These are phyloP conservation scores for Picea abies DNA, from an alignment of 83 land plant genomes.

Conservation along the genomic window DNA sequence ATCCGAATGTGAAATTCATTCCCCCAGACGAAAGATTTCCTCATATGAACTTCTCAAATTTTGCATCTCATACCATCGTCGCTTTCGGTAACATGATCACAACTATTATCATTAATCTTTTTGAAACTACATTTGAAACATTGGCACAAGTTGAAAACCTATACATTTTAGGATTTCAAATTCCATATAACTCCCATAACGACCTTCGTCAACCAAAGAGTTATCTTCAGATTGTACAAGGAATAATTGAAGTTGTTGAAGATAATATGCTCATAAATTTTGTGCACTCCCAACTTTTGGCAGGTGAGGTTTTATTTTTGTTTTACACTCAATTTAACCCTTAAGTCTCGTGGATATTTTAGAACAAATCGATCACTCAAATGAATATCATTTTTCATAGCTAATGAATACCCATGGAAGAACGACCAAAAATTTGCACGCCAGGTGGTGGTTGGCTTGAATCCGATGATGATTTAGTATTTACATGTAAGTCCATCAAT, in stretches of 20 bases:
- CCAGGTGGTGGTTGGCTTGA: conserved; percentile 17
- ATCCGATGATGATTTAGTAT: conserved; percentile 16
- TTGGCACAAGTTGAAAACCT: too few species aligned
- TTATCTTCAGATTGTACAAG: background rate
- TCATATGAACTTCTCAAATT: background rate
- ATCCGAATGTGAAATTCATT: background rate
- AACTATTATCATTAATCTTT: too few species aligned
- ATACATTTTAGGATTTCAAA: background rate
- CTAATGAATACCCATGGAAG: conserved; percentile 13
- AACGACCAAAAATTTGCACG: conserved; percentile 26
- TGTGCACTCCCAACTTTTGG: background rate
- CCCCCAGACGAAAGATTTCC: background rate
- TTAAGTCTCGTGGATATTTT: too few species aligned
- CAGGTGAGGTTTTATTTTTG: background rate
- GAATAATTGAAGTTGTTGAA: background rate
- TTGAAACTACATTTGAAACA: too few species aligned
- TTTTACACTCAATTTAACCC: too few species aligned
- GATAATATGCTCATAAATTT: background rate
- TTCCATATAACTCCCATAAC: background rate
- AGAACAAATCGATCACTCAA: background rate
- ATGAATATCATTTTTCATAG: background rate
- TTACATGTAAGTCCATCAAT: background rate
- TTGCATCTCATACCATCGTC: too few species aligned
- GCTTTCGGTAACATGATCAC: too few species aligned
- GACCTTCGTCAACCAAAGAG: background rate